Evolutionary conservation across 2,329 filamentous ascomycete genomes (phyloP).

Genomic region (Didymellaceae sp.): DNA sequence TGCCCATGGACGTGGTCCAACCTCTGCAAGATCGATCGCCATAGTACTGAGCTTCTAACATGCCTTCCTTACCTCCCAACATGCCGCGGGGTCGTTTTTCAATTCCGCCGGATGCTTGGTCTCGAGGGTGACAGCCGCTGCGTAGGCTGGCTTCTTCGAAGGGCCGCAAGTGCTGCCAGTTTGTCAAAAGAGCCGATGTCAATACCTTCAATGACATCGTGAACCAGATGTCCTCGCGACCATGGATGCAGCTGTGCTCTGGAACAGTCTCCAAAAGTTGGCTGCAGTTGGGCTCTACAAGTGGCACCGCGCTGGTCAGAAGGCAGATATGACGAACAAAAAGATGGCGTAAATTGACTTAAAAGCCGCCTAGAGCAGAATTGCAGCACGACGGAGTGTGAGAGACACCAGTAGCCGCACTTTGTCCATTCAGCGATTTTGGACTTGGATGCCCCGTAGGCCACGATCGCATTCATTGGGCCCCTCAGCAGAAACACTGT

Average conservation of each 20-base stretch:
- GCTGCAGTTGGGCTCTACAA: conserved; percentile 17
- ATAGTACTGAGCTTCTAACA: no score
- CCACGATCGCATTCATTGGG: no score
- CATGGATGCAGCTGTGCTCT: conserved; percentile 17
- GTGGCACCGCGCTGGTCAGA: conserved; percentile 1
- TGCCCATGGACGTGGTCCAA: no score
- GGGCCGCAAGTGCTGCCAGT: conserved; percentile 15
- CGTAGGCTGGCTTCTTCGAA: conserved; percentile 17
- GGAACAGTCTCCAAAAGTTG: conserved; percentile 11
- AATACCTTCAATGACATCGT: conserved; percentile 4
- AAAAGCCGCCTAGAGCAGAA: no score
- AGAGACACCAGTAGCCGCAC: no score
- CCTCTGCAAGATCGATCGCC: no score
- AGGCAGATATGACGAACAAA: neutral
- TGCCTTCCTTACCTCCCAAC: no score
- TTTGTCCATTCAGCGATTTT: no score
- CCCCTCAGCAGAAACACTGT: no score
- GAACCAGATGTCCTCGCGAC: conserved; percentile 2
- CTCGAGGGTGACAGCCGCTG: conserved; percentile 17
- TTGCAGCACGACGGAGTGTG: no score
- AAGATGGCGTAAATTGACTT: no score
- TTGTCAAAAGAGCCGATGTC: conserved; percentile 5
- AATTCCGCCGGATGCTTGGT: conserved; percentile 8
- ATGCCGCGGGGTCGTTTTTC: neutral
- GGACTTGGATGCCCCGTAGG: no score